Evolutionary conservation across 306 rosid genomes (phyloP), one percentile per base, ranked within the genome.

Genomic region (Sesbania bispinosa): DNA sequence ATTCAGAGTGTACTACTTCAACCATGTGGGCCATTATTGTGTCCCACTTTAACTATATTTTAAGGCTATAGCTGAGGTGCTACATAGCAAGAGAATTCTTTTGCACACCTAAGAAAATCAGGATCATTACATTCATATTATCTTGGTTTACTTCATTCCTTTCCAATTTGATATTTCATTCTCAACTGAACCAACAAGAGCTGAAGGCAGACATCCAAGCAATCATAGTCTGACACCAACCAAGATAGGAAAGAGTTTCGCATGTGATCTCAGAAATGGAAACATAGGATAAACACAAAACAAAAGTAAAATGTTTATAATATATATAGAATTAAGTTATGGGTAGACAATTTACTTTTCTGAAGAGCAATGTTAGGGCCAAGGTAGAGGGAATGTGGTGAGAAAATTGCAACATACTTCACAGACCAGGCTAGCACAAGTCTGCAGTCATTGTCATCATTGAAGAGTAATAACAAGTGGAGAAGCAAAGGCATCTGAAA

Each of bases 141-240:
- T 45, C 58, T 27, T 65, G 43, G 9, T 18, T 43, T 27, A 27
- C 58, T 10, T 10, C 26, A 46, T 46, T 46, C 19, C 6, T 63
- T n/a, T 66, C 18, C 59, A 46, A 30, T 46, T 26, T 42, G 20
- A 20, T 64, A 24, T 26, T 15, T 42, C 41, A 45, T 42, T 43
- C 39, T 24, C 18, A 13, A 3, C 27, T 26, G 41, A 64, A 33
- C 18, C 4, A 64, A 43, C 55, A 64, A 42, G 16, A 42, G 47
- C 54, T 24, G 16, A 64, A 64, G 70, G 52, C 15, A 42, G n/a
- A 64, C 39, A 64, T 45, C 15, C n/a, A 64, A 64, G 14, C 45
- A 29, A 66, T 46, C 30, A 16, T 46, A 29, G 73, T 21, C 4
- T 19, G 61, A 4, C 48, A 18, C 46, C 46, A 29, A 13, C 10